A percentile compares a stretch with the other conserved stretches of the same genome.
These are phyloP conservation scores for Lobosporangium transversale DNA, from an alignment of 192 early-diverging fungal species.

Conservation along the genomic window DNA sequence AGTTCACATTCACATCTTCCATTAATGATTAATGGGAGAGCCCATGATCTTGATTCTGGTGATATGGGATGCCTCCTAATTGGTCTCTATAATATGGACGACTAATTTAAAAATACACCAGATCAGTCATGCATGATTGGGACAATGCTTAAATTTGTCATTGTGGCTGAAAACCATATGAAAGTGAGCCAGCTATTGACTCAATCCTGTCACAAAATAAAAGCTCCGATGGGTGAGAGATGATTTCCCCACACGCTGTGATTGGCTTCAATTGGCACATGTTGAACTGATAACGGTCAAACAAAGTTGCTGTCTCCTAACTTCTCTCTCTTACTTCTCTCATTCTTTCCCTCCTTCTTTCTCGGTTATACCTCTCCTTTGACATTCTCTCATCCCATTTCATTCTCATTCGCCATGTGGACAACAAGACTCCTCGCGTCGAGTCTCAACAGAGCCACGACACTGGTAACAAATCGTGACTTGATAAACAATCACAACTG, in stretches of 20 bases:
- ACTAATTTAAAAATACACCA: too few relatives aligned
- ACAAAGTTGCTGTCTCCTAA: too few relatives aligned
- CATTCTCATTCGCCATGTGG: slow-evolving; percentile 18
- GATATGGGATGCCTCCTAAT: too few relatives aligned
- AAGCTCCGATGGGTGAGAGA: too few relatives aligned
- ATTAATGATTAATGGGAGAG: too few relatives aligned
- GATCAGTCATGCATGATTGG: too few relatives aligned
- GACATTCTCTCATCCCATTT: slow-evolving; percentile 2
- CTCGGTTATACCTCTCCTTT: neutral
- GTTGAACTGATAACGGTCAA: too few relatives aligned
- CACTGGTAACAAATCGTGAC: slow-evolving; percentile 2
- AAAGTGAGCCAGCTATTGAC: neutral
- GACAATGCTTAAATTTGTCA: neutral
- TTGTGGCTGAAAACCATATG: neutral
- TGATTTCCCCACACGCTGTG: too few relatives aligned
- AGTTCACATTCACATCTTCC: too few relatives aligned
- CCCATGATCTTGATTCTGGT: too few relatives aligned
- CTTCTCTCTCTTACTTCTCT: neutral
- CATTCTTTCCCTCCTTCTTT: neutral
- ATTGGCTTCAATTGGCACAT: too few relatives aligned
- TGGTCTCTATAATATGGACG: too few relatives aligned
- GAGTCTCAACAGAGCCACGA: slow-evolving; percentile 1
- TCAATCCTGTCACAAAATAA: neutral
- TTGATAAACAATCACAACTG: neutral
- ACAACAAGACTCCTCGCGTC: slow-evolving; percentile 9